phyloP scores from a whole-genome alignment of 192 early-diverging fungal species.

The Coemansia sp. region DNA sequence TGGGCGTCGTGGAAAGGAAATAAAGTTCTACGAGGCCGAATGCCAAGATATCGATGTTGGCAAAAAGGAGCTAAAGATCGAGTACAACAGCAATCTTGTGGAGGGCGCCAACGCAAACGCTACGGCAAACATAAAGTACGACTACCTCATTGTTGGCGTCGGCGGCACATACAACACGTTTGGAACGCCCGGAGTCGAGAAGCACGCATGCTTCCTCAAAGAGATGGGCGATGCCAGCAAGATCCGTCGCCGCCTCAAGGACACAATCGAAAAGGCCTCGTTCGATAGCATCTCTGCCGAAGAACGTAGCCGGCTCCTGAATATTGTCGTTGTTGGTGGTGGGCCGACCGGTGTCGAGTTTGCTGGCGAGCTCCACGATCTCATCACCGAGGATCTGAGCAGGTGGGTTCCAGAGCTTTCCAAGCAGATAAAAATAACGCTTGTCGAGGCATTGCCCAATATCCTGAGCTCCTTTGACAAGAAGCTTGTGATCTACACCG shows the following conservation, averaged over 20 bases:
- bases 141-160: constrained; percentile 79
- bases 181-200: constrained; percentile 79
- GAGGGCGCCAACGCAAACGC: constrained; percentile 22
- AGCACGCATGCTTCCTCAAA: constrained; percentile 84
- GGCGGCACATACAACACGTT: constrained; percentile 85
- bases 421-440: constrained; percentile 61
- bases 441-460: constrained; percentile 79
- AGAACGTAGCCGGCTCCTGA: constrained; percentile 66
- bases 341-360: constrained; percentile 83
- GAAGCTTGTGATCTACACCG: constrained; percentile 72
- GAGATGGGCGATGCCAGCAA: constrained; percentile 82
- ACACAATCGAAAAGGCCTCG: constrained; percentile 77
- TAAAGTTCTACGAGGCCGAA: constrained; percentile 80
- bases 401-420: constrained; percentile 74
- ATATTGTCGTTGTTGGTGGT: constrained; percentile 87
- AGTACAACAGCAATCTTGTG: constrained; percentile 68
- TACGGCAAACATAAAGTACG: constrained; percentile 61
- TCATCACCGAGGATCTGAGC: constrained; percentile 79
- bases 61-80: constrained; percentile 73
- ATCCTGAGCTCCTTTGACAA: constrained; percentile 78
- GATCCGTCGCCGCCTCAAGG: constrained; percentile 77
- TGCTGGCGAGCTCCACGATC: constrained; percentile 77
- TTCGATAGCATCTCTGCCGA: constrained; percentile 65
- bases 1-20: constrained; percentile 74
- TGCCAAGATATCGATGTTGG: constrained; percentile 85